Evolutionary conservation across 2,329 filamentous ascomycete species (phyloP).

Genomic region (Cercospora citrullina): DNA sequence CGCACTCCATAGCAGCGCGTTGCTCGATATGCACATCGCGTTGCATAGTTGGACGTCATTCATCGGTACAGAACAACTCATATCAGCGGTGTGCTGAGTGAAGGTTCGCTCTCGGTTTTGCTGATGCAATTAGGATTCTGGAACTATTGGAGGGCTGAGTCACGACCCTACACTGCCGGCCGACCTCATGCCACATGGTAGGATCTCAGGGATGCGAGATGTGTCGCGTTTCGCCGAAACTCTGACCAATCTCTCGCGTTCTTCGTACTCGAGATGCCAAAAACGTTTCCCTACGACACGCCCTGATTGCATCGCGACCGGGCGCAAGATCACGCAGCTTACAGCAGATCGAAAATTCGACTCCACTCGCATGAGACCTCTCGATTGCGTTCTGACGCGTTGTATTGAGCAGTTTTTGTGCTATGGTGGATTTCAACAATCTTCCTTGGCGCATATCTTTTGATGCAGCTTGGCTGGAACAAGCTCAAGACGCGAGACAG

Average conservation of each 20-base stretch:
- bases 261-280: not conserved
- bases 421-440: not conserved
- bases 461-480: not conserved
- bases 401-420: not conserved
- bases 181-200: not conserved
- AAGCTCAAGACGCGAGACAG: not conserved
- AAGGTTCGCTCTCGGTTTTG: not conserved
- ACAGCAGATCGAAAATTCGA: not conserved
- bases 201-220: not conserved
- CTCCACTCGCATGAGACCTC: not conserved
- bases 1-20: not conserved
- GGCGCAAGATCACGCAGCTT: not conserved
- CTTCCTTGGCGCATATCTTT: not conserved
- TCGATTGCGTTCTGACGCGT: not conserved
- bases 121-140: not conserved
- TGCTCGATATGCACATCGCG: not conserved
- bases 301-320: not conserved
- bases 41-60: not conserved
- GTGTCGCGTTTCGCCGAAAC: not conserved
- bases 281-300: not conserved
- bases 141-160: not conserved
- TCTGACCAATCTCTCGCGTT: not conserved
- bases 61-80: not conserved
- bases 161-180: not conserved
- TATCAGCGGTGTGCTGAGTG: not conserved